Evolutionary conservation across 148 eudicot genomes (phyloP).

Genomic region (Rheum nobile): DNA sequence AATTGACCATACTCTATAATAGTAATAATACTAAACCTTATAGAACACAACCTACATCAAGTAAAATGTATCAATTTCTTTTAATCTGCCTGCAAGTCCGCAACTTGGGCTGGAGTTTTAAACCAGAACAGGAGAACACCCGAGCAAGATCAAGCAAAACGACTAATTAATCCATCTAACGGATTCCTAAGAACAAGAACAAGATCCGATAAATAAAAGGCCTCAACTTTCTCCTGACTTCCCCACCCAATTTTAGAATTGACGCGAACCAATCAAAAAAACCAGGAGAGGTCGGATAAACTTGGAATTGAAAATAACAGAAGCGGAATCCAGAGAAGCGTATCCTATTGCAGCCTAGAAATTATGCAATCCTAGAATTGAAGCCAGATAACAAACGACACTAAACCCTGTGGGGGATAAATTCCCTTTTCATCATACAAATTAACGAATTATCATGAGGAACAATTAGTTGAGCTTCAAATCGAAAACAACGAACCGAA

Average conservation of each 20-base stretch:
- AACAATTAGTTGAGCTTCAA: background rate
- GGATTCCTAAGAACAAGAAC: background rate
- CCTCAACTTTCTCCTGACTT: background rate
- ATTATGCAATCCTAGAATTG: background rate
- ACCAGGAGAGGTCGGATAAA: background rate
- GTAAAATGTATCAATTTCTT: background rate
- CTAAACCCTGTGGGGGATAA: background rate
- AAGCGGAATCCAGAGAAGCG: background rate
- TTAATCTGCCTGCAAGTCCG: background rate
- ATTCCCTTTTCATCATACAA: background rate
- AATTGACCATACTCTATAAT: no score
- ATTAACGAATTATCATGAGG: background rate
- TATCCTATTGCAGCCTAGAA: background rate
- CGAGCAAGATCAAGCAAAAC: background rate
- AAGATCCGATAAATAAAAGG: background rate
- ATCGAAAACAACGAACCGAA: background rate
- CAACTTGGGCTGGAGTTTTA: background rate
- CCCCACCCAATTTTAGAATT: background rate
- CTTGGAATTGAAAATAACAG: background rate
- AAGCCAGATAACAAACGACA: background rate
- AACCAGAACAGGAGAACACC: no score
- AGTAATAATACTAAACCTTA: background rate
- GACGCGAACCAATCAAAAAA: background rate
- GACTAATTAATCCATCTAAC: background rate
- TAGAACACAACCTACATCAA: background rate